phyloP scores from a whole-genome alignment of 371 early-diverging fungal genomes.

The Quaeritorhiza haematococci region DNA sequence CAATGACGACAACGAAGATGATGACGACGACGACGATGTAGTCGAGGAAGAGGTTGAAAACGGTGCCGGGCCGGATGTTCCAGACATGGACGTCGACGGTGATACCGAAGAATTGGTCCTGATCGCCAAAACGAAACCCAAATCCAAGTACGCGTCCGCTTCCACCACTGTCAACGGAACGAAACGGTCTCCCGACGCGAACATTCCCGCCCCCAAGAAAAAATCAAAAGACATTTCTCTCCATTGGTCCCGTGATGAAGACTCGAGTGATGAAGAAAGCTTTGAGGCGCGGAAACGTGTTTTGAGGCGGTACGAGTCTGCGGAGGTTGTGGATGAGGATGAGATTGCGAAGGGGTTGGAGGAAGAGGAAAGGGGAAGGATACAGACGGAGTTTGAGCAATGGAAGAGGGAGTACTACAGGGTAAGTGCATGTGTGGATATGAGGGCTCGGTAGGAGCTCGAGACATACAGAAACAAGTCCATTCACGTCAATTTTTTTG shows the following conservation, averaged over 20 bases:
- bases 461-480: too few relatives aligned
- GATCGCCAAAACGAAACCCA: slow-evolving; percentile 13
- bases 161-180: too few relatives aligned
- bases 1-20: slow-evolving; percentile 28
- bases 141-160: slow-evolving; percentile 1
- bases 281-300: slow-evolving; percentile 63
- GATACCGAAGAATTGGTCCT: slow-evolving; percentile 17
- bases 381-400: slow-evolving; percentile 49
- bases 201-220: neutral
- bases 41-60: too few relatives aligned
- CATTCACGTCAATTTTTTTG: too few relatives aligned
- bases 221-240: too few relatives aligned
- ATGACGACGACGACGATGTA: slow-evolving; percentile 17
- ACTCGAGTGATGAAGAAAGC: slow-evolving; percentile 51
- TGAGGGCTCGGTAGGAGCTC: too few relatives aligned
- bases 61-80: slow-evolving; percentile 11
- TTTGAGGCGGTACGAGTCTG: slow-evolving; percentile 59
- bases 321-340: slow-evolving; percentile 54
- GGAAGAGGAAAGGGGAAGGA: slow-evolving; percentile 45
- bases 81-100: slow-evolving; percentile 5
- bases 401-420: slow-evolving; percentile 72
- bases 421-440: neutral
- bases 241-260: slow-evolving; percentile 42
- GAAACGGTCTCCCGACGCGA: slow-evolving; percentile 10
- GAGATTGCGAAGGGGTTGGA: slow-evolving; percentile 23